phyloP scores from a whole-genome alignment of 73 alveolate genomes.

The Uronychia setigera region DNA sequence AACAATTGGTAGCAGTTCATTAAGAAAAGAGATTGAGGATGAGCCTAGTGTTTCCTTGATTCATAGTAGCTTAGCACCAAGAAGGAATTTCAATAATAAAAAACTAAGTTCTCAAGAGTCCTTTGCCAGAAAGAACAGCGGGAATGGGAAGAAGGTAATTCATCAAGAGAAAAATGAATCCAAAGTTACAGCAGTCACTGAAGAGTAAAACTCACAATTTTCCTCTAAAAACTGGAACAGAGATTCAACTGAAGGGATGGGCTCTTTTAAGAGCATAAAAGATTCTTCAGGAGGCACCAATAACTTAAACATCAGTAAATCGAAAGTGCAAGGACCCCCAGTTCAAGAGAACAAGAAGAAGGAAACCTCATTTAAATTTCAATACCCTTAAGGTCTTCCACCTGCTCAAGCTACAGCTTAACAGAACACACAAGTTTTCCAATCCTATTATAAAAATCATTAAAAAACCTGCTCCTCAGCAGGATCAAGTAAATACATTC shows the following conservation, averaged over 20 bases:
- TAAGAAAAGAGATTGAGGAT: background rate
- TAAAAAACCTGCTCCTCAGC: background rate
- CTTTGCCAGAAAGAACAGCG: background rate
- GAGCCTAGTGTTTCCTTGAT: background rate
- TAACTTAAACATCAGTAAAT: background rate
- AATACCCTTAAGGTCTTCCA: background rate
- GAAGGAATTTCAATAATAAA: background rate
- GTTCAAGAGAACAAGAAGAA: background rate
- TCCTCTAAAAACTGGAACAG: background rate
- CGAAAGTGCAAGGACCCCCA: background rate
- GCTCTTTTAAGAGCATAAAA: background rate
- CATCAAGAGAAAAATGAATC: background rate
- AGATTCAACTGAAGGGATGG: background rate
- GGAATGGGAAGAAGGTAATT: background rate
- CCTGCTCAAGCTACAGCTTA: no score
- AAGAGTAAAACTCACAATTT: background rate
- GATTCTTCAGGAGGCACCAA: constrained; percentile 2
- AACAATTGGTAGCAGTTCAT: background rate
- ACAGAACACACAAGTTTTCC: no score
- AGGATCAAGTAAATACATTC: background rate
- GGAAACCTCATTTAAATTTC: background rate
- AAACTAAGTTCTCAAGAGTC: background rate
- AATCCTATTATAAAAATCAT: no score
- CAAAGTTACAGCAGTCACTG: no score
- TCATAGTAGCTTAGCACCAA: background rate